Evolutionary conservation across 2,329 filamentous ascomycete species (phyloP).

Genomic region (Fusarium pseudograminearum): DNA sequence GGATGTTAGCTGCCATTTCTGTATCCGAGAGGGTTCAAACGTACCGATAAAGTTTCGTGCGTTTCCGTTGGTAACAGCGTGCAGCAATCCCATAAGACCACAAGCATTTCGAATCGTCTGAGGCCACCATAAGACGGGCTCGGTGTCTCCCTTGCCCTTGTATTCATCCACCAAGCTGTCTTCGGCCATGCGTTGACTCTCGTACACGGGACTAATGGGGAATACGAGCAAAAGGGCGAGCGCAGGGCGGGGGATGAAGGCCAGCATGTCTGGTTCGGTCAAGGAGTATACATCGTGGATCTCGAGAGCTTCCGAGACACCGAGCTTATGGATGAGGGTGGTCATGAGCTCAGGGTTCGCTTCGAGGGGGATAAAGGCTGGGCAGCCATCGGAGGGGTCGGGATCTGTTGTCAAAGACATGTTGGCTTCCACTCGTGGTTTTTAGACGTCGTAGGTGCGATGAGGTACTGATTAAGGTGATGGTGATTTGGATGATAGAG

Average conservation of each 20-base stretch:
- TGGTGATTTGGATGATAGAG: neutral
- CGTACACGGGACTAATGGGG: slow-evolving; percentile 83
- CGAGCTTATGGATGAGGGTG: slow-evolving; percentile 82
- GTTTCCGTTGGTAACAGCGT: slow-evolving; percentile 82
- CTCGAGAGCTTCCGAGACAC: slow-evolving; percentile 79
- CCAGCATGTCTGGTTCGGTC: slow-evolving; percentile 84
- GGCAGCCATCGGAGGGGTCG: slow-evolving; percentile 54
- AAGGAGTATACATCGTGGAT: slow-evolving; percentile 95
- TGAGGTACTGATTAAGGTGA: neutral
- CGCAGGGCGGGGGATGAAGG: slow-evolving; percentile 88
- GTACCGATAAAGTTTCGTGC: slow-evolving; percentile 71
- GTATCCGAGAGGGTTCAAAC: slow-evolving; percentile 16
- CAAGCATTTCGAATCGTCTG: slow-evolving; percentile 97
- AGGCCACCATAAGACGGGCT: slow-evolving; percentile 92
- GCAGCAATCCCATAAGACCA: slow-evolving; percentile 88
- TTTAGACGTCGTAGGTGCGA: neutral
- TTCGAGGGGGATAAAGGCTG: slow-evolving; percentile 71
- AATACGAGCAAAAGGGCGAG: slow-evolving; percentile 93
- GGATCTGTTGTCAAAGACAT: slow-evolving; percentile 56
- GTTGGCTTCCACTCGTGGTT: neutral
- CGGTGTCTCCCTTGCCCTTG: slow-evolving; percentile 71
- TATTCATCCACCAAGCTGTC: slow-evolving; percentile 75
- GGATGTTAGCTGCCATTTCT: neutral
- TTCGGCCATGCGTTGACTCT: slow-evolving; percentile 79
- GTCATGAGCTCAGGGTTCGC: slow-evolving; percentile 92